phyloP scores from a whole-genome alignment of 805 yeast species.

The Yueomyces sp. region DNA sequence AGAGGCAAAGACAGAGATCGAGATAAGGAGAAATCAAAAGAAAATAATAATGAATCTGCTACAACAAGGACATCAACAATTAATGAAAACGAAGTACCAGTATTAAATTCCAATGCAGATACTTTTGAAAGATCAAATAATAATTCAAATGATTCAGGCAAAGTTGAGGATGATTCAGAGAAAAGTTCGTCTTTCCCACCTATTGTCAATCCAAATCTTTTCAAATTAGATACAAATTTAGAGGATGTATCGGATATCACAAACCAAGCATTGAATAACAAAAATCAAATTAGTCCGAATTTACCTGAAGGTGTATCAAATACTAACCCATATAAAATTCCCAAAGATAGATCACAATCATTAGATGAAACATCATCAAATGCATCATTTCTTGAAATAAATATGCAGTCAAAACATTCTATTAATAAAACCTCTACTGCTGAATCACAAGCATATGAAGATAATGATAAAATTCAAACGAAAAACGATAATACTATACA shows the following conservation, averaged over 20 bases:
- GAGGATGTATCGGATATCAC: conserved; percentile 18
- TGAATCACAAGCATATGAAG: neutral
- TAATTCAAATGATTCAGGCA: neutral
- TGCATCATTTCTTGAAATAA: neutral
- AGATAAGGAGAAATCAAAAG: too few relatives aligned
- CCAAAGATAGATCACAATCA: neutral
- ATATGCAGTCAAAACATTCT: neutral
- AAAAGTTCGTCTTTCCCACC: neutral
- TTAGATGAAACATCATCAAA: neutral
- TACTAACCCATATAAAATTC: neutral
- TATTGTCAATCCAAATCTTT: conserved; percentile 2
- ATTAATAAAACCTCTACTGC: neutral
- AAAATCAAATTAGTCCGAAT: too few relatives aligned
- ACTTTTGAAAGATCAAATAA: too few relatives aligned
- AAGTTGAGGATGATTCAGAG: conserved; percentile 6
- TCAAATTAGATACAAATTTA: conserved; percentile 18
- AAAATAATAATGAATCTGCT: too few relatives aligned
- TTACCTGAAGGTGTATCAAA: neutral
- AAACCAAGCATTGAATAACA: neutral
- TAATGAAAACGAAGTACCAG: neutral
- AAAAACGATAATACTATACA: neutral
- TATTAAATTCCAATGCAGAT: too few relatives aligned
- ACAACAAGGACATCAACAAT: too few relatives aligned
- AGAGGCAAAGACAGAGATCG: too few relatives aligned
- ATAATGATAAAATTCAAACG: neutral